Evolutionary conservation across 108 stramenopile species (phyloP), one percentile per base, ranked within the genome.

Genomic region (Cyclostephanos tholiformis): DNA sequence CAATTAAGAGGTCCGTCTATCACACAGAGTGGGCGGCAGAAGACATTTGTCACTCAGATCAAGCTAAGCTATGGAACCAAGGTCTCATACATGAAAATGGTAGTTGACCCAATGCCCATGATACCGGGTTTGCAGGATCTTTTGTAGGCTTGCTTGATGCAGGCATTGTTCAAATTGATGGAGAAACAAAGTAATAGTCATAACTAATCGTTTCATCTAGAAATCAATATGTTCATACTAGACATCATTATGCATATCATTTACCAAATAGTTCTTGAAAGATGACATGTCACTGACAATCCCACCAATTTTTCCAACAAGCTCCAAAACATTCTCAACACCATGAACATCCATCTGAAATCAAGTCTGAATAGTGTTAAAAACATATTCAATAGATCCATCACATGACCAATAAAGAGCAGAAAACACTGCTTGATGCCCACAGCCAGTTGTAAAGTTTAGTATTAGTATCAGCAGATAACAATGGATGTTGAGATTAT

Each of bases 381-480:
- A 76, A 6, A 63, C 44, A 63, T 76, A 76, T 44, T 76, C 75
- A 52, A 76, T 76, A n/a, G 75, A 38, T 17, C 76, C 76, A 65
- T 77, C 76, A 56, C 62, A 63, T 12, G 63, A 56, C 70, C 70
- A 77, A 19, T 77, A 77, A 10, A 63, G 76, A 12, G 76, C 76
- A 1, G 70, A 53, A 44, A 64, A 77, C 1, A 77, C 35, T 22
- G 71, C 30, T 2, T 64, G 22, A 53, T 77, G 76, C 2, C 70
- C 70, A 50, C 19, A 2, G 9, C 6, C 52, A 14, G 56, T 14
- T 35, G 71, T 77, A 53, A 71, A 56, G 9, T n/a, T n/a, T n/a
- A n/a, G n/a, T n/a, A 65, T 26, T 6, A 65, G 8, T 1, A 77
- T 56, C 44, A 65, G 23, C 6, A 51, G 63, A 39, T 77, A 44